phyloP scores from a whole-genome alignment of 306 rosid species.

The Vachellia pachyceras region DNA sequence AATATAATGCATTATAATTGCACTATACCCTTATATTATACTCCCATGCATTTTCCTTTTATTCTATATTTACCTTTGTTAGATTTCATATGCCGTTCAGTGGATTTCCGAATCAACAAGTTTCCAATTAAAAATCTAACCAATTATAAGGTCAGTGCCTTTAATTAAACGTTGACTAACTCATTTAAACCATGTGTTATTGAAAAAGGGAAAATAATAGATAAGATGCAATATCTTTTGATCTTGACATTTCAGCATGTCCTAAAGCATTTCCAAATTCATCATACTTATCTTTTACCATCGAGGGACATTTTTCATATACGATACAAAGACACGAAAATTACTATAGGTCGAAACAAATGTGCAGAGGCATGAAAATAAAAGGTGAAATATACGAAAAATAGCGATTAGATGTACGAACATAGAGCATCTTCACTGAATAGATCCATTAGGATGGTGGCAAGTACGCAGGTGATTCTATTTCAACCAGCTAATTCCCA shows the following conservation, averaged over 20 bases:
- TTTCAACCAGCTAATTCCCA: neutral
- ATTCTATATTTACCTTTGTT: neutral
- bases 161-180: no score
- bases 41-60: neutral
- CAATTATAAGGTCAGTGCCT: no score
- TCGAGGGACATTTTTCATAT: neutral
- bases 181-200: no score
- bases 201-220: neutral
- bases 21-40: neutral
- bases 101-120: no score
- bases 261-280: neutral
- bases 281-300: neutral
- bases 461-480: neutral
- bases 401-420: neutral
- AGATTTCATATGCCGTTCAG: neutral
- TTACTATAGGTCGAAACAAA: neutral
- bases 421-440: neutral
- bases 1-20: neutral
- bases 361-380: neutral
- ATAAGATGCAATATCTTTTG: neutral
- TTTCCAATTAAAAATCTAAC: no score
- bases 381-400: neutral
- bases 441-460: neutral
- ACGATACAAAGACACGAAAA: neutral
- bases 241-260: neutral